These are phyloP conservation scores for Gossypium thurberi DNA, from an alignment of 345 rosid species.

Conservation along the genomic window DNA sequence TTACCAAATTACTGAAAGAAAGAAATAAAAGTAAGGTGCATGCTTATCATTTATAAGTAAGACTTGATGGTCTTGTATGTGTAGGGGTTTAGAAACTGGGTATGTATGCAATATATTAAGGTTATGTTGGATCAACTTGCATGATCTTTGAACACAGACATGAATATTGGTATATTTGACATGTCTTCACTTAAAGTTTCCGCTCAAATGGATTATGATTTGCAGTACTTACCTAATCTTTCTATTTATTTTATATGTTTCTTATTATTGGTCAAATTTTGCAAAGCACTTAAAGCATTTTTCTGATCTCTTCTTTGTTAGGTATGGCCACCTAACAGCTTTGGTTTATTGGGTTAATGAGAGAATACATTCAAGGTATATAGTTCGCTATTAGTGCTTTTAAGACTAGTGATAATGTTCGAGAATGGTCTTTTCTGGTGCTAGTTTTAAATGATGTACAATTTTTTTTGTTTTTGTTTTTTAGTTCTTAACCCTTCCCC, in stretches of 20 bases:
- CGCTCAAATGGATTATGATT: neutral
- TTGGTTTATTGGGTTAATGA: constrained; percentile 5
- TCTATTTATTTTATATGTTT: neutral
- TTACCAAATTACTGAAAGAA: neutral
- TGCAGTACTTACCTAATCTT: neutral
- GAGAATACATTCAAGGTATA: neutral
- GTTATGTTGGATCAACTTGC: neutral
- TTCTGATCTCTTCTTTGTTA: neutral
- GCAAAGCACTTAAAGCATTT: neutral
- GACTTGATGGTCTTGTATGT: neutral
- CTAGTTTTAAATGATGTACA: neutral
- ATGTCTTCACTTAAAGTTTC: neutral
- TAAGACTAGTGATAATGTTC: neutral
- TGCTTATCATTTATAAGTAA: neutral
- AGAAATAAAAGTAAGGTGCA: neutral
- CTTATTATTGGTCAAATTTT: neutral
- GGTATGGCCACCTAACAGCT: constrained; percentile 3
- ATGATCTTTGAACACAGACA: neutral
- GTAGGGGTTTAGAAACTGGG: neutral
- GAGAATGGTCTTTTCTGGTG: neutral
- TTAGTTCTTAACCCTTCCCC: too few relatives aligned
- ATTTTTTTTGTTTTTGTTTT: neutral
- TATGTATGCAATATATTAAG: neutral
- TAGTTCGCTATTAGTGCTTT: neutral
- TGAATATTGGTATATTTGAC: neutral